A percentile compares a stretch with the other conserved stretches of the same genome.
phyloP scores from a whole-genome alignment of 1,284 basidiomycete genomes.

The Leccinum pseudoinsigne region DNA sequence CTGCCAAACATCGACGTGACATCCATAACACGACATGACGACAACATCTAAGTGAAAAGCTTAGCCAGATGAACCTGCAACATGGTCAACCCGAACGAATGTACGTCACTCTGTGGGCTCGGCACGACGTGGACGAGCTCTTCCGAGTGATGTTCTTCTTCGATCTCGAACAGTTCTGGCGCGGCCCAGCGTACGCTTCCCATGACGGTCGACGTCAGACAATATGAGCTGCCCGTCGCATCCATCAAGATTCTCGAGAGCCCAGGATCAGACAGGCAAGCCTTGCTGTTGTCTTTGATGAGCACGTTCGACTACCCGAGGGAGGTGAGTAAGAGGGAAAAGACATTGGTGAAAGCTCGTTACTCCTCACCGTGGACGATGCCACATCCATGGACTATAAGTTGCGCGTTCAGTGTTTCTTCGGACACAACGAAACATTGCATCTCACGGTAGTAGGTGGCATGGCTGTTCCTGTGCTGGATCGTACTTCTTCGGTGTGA shows the following conservation, averaged over 20 bases:
- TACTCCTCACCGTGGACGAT: slow-evolving; percentile 29
- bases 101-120: slow-evolving; percentile 20
- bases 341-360: neutral
- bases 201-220: slow-evolving; percentile 27
- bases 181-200: slow-evolving; percentile 32
- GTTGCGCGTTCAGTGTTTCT: neutral
- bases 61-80: slow-evolving; percentile 20
- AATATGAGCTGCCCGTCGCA: slow-evolving; percentile 28
- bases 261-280: slow-evolving; percentile 28
- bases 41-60: neutral
- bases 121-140: slow-evolving; percentile 1
- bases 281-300: slow-evolving; percentile 28
- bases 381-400: slow-evolving; percentile 22
- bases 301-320: slow-evolving; percentile 33
- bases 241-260: slow-evolving; percentile 35
- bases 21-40: neutral
- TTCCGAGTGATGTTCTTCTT: slow-evolving; percentile 6
- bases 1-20: slow-evolving; percentile 6
- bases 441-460: slow-evolving; percentile 20
- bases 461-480: neutral
- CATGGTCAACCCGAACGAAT: slow-evolving; percentile 30
- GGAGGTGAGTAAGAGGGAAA: slow-evolving; percentile 1
- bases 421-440: too few relatives aligned
- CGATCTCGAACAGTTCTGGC: slow-evolving; percentile 25
- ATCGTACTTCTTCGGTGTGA: neutral